Percentiles rank a stretch among this genome's conserved stretches.
Evolutionary conservation across 805 yeast species (phyloP).

Genomic region (Vanderwaltozyma yarrowii): DNA sequence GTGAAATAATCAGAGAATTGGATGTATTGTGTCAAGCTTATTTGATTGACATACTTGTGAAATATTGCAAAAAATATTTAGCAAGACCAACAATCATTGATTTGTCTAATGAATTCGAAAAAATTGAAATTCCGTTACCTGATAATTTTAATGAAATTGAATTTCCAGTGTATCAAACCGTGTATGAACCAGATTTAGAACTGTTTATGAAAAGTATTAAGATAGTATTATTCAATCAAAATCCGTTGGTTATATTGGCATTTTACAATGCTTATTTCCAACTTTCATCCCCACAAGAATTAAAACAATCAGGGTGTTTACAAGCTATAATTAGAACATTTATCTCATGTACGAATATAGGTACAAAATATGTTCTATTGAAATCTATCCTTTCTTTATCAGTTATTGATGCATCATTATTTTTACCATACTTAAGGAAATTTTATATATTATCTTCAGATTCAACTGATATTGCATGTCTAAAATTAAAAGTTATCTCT

Average conservation of each 20-base stretch:
- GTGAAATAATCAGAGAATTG: conserved; percentile 38
- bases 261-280: conserved; percentile 45
- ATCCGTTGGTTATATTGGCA: conserved; percentile 53
- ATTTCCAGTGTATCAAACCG: conserved; percentile 33
- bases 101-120: conserved; percentile 20
- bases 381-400: conserved; percentile 36
- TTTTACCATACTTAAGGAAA: conserved; percentile 31
- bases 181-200: conserved; percentile 46
- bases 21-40: conserved; percentile 66
- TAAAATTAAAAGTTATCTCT: conserved; percentile 55
- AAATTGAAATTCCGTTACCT: conserved; percentile 31
- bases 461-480: conserved; percentile 30
- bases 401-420: conserved; percentile 26
- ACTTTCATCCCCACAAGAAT: conserved; percentile 46
- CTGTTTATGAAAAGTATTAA: conserved; percentile 41
- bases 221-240: conserved; percentile 39
- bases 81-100: conserved; percentile 40
- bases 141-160: conserved; percentile 33
- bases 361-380: conserved; percentile 32
- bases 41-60: conserved; percentile 51
- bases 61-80: conserved; percentile 54
- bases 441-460: conserved; percentile 56
- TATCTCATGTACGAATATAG: conserved; percentile 26
- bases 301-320: conserved; percentile 41
- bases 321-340: conserved; percentile 38